phyloP scores from a whole-genome alignment of 129 eudicot species.

The Arctium minus region DNA sequence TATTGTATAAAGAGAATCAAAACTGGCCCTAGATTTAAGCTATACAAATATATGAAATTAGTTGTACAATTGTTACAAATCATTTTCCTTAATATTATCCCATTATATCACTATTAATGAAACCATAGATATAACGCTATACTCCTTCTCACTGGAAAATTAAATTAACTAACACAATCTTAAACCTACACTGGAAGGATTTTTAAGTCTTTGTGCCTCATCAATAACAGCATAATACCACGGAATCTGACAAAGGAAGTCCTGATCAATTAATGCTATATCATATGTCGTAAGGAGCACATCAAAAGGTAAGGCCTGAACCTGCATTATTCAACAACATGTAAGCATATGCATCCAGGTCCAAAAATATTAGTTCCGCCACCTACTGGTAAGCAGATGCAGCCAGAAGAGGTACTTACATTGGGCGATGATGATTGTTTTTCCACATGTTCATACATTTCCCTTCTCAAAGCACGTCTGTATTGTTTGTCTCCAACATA shows the following conservation, averaged over 20 bases:
- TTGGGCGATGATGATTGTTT: conserved; percentile 37
- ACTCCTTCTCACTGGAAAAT: background rate
- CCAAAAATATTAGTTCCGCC: background rate
- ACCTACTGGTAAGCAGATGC: background rate
- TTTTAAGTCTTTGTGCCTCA: conserved; percentile 96
- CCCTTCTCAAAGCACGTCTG: conserved; percentile 56
- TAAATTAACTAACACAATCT: background rate
- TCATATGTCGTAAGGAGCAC: conserved; percentile 96
- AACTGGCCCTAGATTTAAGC: background rate
- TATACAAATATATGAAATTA: background rate
- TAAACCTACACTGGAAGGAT: conserved; percentile 86
- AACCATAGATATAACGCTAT: background rate
- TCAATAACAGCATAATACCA: conserved; percentile 89
- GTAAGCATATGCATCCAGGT: conserved; percentile 11
- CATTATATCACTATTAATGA: background rate
- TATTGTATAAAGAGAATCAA: no score
- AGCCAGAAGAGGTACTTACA: conserved; percentile 38
- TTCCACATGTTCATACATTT: conserved; percentile 54
- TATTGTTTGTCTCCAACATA: conserved; percentile 87
- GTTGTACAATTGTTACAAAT: background rate
- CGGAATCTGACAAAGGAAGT: conserved; percentile 80
- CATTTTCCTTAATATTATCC: background rate
- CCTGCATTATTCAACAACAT: conserved; percentile 42
- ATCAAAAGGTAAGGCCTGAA: conserved; percentile 65
- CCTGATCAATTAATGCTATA: conserved; percentile 86